These are phyloP conservation scores for Amoeboradix gromovi DNA, from an alignment of 371 early-diverging fungal genomes.

Conservation along the genomic window DNA sequence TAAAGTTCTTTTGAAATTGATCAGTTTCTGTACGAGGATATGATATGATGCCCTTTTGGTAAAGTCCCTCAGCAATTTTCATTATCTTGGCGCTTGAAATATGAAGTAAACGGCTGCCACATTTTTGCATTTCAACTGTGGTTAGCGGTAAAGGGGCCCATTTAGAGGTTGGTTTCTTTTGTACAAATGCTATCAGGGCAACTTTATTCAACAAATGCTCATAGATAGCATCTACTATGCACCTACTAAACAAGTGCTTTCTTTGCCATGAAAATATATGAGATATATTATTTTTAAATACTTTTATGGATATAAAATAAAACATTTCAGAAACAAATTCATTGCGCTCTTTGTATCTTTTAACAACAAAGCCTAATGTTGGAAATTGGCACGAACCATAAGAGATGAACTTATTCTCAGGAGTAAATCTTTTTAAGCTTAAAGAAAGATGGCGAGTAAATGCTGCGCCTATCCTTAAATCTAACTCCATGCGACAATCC, in stretches of 20 bases:
- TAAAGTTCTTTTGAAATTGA: conserved; percentile 45
- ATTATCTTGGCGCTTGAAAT: conserved; percentile 57
- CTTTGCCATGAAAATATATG: conserved; percentile 41
- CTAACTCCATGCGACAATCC: conserved; percentile 67
- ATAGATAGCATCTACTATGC: conserved; percentile 32
- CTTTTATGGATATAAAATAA: conserved; percentile 53
- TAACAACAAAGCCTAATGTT: conserved; percentile 94
- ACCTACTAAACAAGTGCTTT: conserved; percentile 39
- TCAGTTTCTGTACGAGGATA: conserved; percentile 99
- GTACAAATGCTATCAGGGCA: conserved; percentile 29
- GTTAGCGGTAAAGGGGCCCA: conserved; percentile 78
- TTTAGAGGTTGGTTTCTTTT: conserved; percentile 34
- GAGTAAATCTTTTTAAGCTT: conserved; percentile 19
- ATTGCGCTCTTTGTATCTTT: conserved; percentile 41
- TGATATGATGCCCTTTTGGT: conserved; percentile 46
- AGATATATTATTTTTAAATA: conserved; percentile 13
- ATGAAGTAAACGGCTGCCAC: conserved; percentile 32
- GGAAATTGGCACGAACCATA: conserved; percentile 98
- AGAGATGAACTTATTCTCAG: conserved; percentile 35
- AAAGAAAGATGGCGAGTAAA: conserved; percentile 87
- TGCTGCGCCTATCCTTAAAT: conserved; percentile 81
- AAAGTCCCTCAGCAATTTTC: conserved; percentile 31
- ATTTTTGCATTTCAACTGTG: conserved; percentile 81
- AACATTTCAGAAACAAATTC: conserved; percentile 68
- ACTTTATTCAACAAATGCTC: conserved; percentile 26